A percentile compares a stretch with the other conserved stretches of the same genome.
These are phyloP conservation scores for Ploettnerulaceae sp. DNA, from an alignment of 2,329 filamentous ascomycete species.

Conservation along the genomic window DNA sequence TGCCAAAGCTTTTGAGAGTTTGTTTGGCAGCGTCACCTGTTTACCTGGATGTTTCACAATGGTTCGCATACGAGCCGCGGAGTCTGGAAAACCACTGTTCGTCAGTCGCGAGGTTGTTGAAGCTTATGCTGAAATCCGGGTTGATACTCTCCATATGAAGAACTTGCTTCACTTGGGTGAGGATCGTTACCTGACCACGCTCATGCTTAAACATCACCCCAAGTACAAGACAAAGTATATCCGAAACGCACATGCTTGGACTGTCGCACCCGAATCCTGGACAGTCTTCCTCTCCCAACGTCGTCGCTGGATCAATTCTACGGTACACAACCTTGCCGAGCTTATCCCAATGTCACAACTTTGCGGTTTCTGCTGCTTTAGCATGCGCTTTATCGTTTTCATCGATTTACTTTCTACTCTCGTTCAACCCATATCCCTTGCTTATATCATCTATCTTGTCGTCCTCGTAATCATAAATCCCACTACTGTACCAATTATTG, in stretches of 20 bases:
- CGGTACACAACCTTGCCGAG: slow-evolving; percentile 94
- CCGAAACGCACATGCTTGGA: slow-evolving; percentile 88
- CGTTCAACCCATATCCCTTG: slow-evolving; percentile 85
- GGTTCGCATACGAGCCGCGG: slow-evolving; percentile 93
- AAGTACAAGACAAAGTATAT: slow-evolving; percentile 99
- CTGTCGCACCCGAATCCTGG: slow-evolving; percentile 93
- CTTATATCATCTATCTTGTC: slow-evolving; percentile 86
- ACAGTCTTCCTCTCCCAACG: slow-evolving; percentile 93
- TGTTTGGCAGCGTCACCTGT: slow-evolving; percentile 97
- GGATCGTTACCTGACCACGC: slow-evolving; percentile 92
- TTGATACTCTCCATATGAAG: slow-evolving; percentile 98
- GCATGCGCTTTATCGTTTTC: slow-evolving; percentile 97
- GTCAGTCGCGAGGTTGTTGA: slow-evolving; percentile 90
- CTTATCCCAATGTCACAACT: slow-evolving; percentile 90
- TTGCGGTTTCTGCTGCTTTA: slow-evolving; percentile 99
- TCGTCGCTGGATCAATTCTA: slow-evolving; percentile 99
- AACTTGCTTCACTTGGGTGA: slow-evolving; percentile 95
- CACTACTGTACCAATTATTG: slow-evolving; percentile 69
- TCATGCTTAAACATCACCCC: slow-evolving; percentile 85
- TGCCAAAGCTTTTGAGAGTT: slow-evolving; percentile 91
- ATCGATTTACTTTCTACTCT: slow-evolving; percentile 88
- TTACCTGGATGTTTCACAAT: slow-evolving; percentile 98
- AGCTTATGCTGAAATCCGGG: slow-evolving; percentile 83
- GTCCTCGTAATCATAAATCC: slow-evolving; percentile 61
- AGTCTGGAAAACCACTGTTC: slow-evolving; percentile 92